Conservation (phyloP, 139 green algal genomes). For the Coccomyxa sp. region DNA sequence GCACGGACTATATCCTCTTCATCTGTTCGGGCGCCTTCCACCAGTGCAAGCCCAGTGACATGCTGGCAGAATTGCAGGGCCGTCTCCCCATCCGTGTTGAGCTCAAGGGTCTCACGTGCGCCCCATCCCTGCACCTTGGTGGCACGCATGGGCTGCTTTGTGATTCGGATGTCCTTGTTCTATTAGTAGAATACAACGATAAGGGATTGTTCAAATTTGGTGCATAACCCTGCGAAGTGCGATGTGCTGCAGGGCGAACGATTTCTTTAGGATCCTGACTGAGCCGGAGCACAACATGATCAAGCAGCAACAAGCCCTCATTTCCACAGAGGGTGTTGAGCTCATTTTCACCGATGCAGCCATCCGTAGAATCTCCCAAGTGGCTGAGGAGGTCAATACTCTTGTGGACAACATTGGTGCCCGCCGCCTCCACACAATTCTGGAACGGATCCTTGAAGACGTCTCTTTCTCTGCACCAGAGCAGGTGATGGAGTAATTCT, state of each 20-base stretch:
- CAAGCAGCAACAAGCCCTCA: slow-evolving; percentile 85
- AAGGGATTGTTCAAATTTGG: not conserved
- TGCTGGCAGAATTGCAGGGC: slow-evolving; percentile 87
- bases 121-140: not conserved
- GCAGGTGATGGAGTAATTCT: slow-evolving; percentile 14
- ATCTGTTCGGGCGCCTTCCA: slow-evolving; percentile 93
- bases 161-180: not conserved
- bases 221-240: not conserved
- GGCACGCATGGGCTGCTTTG: not conserved
- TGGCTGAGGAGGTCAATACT: slow-evolving; percentile 76
- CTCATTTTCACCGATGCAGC: slow-evolving; percentile 79
- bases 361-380: slow-evolving; percentile 56
- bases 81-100: slow-evolving; percentile 94
- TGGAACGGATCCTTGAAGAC: slow-evolving; percentile 92
- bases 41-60: slow-evolving; percentile 81
- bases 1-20: slow-evolving; percentile 97
- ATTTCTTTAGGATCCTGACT: slow-evolving; percentile 59
- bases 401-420: slow-evolving; percentile 93
- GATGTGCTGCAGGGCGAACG: slow-evolving; percentile 17
- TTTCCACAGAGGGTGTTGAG: slow-evolving; percentile 85
- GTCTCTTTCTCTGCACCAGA: slow-evolving; percentile 90
- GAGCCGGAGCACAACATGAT: slow-evolving; percentile 81
- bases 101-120: slow-evolving; percentile 77
- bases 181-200: not conserved
- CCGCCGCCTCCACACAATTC: slow-evolving; percentile 85